Conservation (phyloP, 805 yeast genomes). For the Sugiyamaella boreocaroliniensis region DNA sequence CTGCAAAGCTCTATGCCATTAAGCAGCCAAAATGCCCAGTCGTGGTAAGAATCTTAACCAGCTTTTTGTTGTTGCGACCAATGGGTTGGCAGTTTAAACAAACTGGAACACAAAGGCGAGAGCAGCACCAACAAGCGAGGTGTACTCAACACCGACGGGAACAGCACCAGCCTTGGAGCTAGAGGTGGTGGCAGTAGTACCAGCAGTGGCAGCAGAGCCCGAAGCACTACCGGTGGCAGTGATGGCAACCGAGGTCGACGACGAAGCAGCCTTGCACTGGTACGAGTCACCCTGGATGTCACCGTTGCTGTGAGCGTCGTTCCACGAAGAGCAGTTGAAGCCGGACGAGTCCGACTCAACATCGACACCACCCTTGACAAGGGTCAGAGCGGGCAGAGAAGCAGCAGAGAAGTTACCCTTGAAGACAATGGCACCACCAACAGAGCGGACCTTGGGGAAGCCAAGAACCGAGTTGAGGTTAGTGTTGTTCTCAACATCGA, state of each 20-base stretch:
- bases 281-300: conserved; percentile 87
- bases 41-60: not conserved
- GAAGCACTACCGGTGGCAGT: not conserved
- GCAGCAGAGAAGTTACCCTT: conserved; percentile 78
- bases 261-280: conserved; percentile 33
- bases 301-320: conserved; percentile 65
- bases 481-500: conserved; percentile 80
- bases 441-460: conserved; percentile 63
- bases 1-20: too few relatives aligned
- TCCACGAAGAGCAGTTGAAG: conserved; percentile 75
- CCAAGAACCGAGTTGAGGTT: conserved; percentile 58
- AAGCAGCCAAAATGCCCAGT: too few relatives aligned
- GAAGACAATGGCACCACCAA: conserved; percentile 84
- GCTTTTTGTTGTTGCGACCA: not conserved
- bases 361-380: conserved; percentile 89
- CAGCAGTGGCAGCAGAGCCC: not conserved
- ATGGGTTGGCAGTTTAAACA: conserved; percentile 14
- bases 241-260: conserved; percentile 9
- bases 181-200: not conserved
- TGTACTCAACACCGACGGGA: conserved; percentile 12
- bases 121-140: conserved; percentile 18
- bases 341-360: conserved; percentile 64
- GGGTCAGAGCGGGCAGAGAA: conserved; percentile 60
- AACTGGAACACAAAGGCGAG: conserved; percentile 20
- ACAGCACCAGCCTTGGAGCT: conserved; percentile 17